Base-by-base conservation (phyloP, 768 basidiomycete genomes). In the Boletus speciosus region DNA sequence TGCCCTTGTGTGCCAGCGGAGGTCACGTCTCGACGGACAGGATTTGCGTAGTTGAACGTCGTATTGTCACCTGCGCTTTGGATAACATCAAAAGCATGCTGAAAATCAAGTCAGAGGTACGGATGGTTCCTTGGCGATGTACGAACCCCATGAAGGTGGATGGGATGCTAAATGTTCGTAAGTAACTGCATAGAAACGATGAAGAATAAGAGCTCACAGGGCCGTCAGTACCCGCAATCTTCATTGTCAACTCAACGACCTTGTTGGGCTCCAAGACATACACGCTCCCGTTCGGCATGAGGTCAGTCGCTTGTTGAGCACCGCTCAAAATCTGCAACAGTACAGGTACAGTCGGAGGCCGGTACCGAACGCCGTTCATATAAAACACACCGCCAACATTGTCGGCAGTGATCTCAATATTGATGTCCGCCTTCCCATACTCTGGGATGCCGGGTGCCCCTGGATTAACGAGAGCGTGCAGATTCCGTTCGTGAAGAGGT, bases 301-400 rank as follows among this genome's bases (percentile, higher is more conserved):
- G 56, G 34, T 61, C 52, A 1, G 57, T 54, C 5, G 77, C 73
- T 35, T 58, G 51, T 31, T 61, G 64, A n/a, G 71, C 68, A 21
- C 78, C 78, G 44, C 71, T 76, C 38, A 78, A 48, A 6, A 78
- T 75, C 52, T 79, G 77, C 37, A 78, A 64, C 3, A 79, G 63
- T 2, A 76, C 77, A 2, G 77, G 78, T 1, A 73, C 70, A 5
- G 66, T 61, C 0, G 76, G 76, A 2, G 59, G 63, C 21, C 54
- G 61, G 41, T 48, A 61, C n/a, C 51, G 47, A 29, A 38, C 11
- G 21, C 37, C 44, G 34, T 61, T 65, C 46, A 71, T 31, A 16
- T 34, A 58, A 29, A 45, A 61, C 27, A 27, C 37, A n/a, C 61
- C 56, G 3, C 14, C 37, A 4, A 32, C 48, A 47, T 59, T 56